phyloP scores from a whole-genome alignment of 352 stramenopile species.

The Phytophthora ohioensis region DNA sequence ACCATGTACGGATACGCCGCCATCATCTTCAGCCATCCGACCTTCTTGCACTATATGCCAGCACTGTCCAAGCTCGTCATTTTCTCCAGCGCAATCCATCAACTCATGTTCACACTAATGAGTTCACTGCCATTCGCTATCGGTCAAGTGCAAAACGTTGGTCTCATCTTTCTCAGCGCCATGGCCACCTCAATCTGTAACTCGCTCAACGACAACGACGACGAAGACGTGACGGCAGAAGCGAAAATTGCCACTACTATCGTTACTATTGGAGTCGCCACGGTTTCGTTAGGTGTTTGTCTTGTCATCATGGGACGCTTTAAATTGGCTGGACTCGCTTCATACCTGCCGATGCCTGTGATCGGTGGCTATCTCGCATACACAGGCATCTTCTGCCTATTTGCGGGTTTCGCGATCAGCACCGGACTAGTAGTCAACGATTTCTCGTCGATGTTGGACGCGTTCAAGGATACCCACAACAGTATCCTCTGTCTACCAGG shows the following conservation, averaged over 20 bases:
- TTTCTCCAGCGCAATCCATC: slow-evolving; percentile 96
- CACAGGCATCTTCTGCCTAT: slow-evolving; percentile 96
- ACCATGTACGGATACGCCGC: slow-evolving; percentile 95
- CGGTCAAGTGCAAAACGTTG: slow-evolving; percentile 97
- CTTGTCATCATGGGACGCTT: slow-evolving; percentile 95
- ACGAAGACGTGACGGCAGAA: slow-evolving; percentile 53
- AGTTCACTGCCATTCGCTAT: slow-evolving; percentile 96
- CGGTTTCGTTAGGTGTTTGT: slow-evolving; percentile 89
- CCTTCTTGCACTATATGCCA: slow-evolving; percentile 87
- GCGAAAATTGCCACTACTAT: slow-evolving; percentile 94
- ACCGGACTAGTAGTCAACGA: slow-evolving; percentile 90
- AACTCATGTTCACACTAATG: slow-evolving; percentile 86
- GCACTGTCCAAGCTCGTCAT: slow-evolving; percentile 96
- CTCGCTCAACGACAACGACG: slow-evolving; percentile 67
- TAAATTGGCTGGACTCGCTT: slow-evolving; percentile 93
- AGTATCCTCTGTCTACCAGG: slow-evolving; percentile 87
- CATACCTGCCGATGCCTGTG: slow-evolving; percentile 96
- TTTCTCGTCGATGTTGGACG: slow-evolving; percentile 73
- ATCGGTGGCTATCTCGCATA: slow-evolving; percentile 98
- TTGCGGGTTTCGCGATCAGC: slow-evolving; percentile 90
- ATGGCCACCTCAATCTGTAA: slow-evolving; percentile 93
- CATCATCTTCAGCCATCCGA: slow-evolving; percentile 94
- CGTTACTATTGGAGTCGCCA: slow-evolving; percentile 92
- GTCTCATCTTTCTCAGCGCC: slow-evolving; percentile 96
- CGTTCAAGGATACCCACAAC: slow-evolving; percentile 58